Evolutionary conservation across 305 asterid genomes (phyloP), one percentile per base, ranked within the genome.

Genomic region (Caryopteris hybrid): DNA sequence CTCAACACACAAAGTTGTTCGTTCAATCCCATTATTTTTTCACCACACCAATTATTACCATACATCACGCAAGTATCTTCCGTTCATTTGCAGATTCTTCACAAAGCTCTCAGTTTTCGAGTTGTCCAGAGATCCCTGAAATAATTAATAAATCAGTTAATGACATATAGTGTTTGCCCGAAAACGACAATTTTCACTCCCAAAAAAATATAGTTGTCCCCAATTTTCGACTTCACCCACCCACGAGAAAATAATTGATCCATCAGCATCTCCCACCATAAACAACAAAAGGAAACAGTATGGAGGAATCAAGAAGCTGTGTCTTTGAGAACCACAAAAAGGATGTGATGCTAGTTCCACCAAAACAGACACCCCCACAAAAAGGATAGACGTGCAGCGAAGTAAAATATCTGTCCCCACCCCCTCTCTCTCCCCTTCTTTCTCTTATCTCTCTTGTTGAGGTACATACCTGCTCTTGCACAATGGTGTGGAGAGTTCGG

Each of bases 1-100:
- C 33, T 61, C 58, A 13, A 50, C 65, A 18, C 63, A 46, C 22
- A 47, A 33, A 10, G 27, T 29, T 50, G 31, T 17, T 14, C 13
- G 36, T 64, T 58, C 16, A 20, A 27, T 21, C 13, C 38, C 27
- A 60, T 74, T 66, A 64, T 66, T 54, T 36, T 55, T 17, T 29
- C 23, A 1, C 21, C 3, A 21, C 34, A 20, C 31, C 17, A 14
- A 48, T 39, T 13, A 73, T 91, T 69, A 93, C 99, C 99, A 93
- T 10, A 90, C 97, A 31, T 93, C 99, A 2, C 97, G 90, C 70
- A 93, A 66, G 61, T 93, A 93, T 70, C 99, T 85, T 72, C 97
- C 99, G 0, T 45, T 74, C 81, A 75, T 84, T 64, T 94, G 99
- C 77, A 94, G 86, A 77, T 86, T 94, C 89, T 94, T 94, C 78